A percentile compares a stretch with the other conserved stretches of the same genome.
Conservation (phyloP, 148 eudicot genomes). For the Rhododendron mucronatum region DNA sequence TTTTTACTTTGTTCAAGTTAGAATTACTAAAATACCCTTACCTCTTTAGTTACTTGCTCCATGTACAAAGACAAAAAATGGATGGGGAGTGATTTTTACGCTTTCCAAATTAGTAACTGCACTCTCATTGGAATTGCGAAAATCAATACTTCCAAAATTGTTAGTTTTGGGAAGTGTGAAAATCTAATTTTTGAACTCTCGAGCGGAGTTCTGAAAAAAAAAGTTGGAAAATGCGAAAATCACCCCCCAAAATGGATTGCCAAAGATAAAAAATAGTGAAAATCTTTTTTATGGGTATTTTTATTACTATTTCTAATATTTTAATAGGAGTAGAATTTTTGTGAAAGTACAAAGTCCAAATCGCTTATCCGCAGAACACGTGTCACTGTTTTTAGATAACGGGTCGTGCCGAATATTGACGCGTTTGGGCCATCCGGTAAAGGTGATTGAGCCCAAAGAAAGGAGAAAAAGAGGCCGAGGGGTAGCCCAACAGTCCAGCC, state of each 20-base stretch:
- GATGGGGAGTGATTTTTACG: no score
- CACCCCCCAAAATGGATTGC: no score
- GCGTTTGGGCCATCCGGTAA: not conserved
- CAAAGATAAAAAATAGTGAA: no score
- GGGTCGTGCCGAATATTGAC: not conserved
- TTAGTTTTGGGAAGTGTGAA: no score
- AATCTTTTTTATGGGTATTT: not conserved
- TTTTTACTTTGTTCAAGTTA: no score
- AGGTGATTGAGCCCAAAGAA: not conserved
- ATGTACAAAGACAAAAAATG: no score
- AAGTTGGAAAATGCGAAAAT: no score
- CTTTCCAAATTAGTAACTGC: rapidly evolving
- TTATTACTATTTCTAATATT: not conserved
- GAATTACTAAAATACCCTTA: no score
- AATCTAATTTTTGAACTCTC: not conserved
- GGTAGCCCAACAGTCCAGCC: not conserved
- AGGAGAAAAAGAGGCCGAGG: not conserved
- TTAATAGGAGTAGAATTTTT: not conserved
- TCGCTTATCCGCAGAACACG: not conserved
- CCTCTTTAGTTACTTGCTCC: no score
- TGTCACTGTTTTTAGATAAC: slow-evolving; percentile 3
- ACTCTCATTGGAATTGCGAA: no score
- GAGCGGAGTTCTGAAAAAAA: no score
- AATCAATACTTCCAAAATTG: no score
- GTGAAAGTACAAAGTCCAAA: not conserved